These are phyloP conservation scores for Solanum pimpinellifolium DNA, from an alignment of 257 asterid genomes.

Conservation along the genomic window DNA sequence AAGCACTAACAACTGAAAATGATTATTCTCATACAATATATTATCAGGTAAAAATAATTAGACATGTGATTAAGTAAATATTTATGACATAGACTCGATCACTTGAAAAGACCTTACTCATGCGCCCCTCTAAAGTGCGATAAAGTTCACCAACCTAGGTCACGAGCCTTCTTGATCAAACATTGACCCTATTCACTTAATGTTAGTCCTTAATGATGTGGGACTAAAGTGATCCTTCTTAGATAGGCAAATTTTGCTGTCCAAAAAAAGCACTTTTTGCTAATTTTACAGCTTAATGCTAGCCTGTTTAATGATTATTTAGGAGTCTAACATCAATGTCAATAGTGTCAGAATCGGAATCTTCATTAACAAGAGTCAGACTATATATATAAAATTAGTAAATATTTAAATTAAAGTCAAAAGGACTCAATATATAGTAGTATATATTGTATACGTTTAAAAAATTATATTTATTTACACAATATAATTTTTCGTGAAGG, in stretches of 20 bases:
- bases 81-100: not conserved
- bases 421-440: not conserved
- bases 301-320: not conserved
- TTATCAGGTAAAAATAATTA: not conserved
- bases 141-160: too few species aligned
- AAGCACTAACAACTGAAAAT: too few species aligned
- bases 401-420: too few species aligned
- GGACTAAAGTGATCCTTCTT: not conserved
- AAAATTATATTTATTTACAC: too few species aligned
- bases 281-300: not conserved
- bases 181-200: slow-evolving; percentile 5
- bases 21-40: too few species aligned
- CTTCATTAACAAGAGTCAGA: not conserved
- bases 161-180: slow-evolving; percentile 4
- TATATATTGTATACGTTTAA: too few species aligned
- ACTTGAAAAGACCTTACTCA: not conserved
- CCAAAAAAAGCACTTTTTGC: not conserved
- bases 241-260: not conserved
- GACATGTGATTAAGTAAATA: not conserved
- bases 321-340: not conserved
- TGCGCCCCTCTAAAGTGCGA: not conserved
- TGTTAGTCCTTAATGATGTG: not conserved
- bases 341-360: too few species aligned
- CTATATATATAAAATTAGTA: too few species aligned
- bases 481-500: too few species aligned